phyloP scores from a whole-genome alignment of 2,329 filamentous ascomycete species.

The Colletotrichum cordylinicola region DNA sequence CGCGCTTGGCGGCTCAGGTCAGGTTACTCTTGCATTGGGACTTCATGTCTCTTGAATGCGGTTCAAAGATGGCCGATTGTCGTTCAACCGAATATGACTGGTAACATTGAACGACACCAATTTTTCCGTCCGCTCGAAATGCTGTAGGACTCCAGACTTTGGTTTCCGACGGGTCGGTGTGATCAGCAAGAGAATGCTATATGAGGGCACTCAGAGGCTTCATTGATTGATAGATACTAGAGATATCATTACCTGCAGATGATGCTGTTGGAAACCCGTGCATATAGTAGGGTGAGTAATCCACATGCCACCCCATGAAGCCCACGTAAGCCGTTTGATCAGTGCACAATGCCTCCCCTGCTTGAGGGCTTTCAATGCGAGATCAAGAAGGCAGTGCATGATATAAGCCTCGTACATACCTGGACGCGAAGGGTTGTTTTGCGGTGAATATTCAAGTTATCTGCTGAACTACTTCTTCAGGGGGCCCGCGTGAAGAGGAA shows the following conservation, averaged over 20 bases:
- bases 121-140: not conserved
- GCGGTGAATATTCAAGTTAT: not conserved
- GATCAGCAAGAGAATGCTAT: not conserved
- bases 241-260: not conserved
- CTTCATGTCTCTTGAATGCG: not conserved
- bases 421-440: not conserved
- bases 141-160: not conserved
- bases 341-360: not conserved
- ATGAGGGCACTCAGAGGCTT: not conserved
- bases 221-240: not conserved
- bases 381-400: not conserved
- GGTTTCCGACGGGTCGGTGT: not conserved
- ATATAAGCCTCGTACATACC: not conserved
- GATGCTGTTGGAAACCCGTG: fast-evolving
- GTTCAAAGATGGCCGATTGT: not conserved
- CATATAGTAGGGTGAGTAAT: not conserved
- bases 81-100: not conserved
- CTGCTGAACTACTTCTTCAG: not conserved
- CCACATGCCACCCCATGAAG: not conserved
- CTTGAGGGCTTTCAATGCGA: not conserved
- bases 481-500: not conserved
- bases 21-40: not conserved
- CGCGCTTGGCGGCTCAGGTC: slow-evolving; percentile 10
- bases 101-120: not conserved
- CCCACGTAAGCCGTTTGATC: not conserved